Evolutionary conservation across 306 rosid genomes (phyloP).

Genomic region (Cyclanthera cordifolia): DNA sequence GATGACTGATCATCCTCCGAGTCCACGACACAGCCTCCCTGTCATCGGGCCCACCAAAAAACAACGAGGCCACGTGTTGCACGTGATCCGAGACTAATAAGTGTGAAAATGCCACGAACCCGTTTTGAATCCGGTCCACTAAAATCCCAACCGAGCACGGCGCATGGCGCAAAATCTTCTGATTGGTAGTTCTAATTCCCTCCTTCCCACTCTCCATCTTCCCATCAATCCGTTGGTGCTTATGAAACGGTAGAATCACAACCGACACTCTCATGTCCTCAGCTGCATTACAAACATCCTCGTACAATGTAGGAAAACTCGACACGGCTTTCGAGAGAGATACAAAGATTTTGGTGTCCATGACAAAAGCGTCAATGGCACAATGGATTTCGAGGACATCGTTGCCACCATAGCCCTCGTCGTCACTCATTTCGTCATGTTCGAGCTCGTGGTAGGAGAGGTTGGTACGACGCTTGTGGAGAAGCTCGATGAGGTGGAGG

Average conservation of each 20-base stretch:
- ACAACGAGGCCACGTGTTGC: conserved; percentile 61
- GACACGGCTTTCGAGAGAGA: conserved; percentile 51
- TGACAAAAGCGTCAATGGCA: conserved; percentile 51
- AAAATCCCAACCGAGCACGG: conserved; percentile 68
- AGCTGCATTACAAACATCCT: conserved; percentile 68
- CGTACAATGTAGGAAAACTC: conserved; percentile 35
- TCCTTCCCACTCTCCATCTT: conserved; percentile 79
- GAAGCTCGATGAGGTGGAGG: conserved; percentile 68
- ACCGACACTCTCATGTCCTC: conserved; percentile 57
- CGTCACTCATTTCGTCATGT: conserved; percentile 51
- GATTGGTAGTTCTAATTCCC: conserved; percentile 65
- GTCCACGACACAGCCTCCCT: conserved; percentile 87
- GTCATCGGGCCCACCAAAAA: conserved; percentile 76
- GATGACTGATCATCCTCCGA: conserved; percentile 46
- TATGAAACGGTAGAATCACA: conserved; percentile 66
- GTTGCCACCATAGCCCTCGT: conserved; percentile 67
- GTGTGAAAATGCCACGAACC: conserved; percentile 45
- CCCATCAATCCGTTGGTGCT: conserved; percentile 82
- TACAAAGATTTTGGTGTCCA: conserved; percentile 40
- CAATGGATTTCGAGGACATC: conserved; percentile 61
- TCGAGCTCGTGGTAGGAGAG: conserved; percentile 66
- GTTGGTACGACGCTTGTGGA: conserved; percentile 42
- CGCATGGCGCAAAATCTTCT: conserved; percentile 76
- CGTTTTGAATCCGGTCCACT: conserved; percentile 43
- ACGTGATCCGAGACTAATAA: conserved; percentile 26